phyloP scores from a whole-genome alignment of 2,329 filamentous ascomycete genomes.

The Lithohypha guttulata region DNA sequence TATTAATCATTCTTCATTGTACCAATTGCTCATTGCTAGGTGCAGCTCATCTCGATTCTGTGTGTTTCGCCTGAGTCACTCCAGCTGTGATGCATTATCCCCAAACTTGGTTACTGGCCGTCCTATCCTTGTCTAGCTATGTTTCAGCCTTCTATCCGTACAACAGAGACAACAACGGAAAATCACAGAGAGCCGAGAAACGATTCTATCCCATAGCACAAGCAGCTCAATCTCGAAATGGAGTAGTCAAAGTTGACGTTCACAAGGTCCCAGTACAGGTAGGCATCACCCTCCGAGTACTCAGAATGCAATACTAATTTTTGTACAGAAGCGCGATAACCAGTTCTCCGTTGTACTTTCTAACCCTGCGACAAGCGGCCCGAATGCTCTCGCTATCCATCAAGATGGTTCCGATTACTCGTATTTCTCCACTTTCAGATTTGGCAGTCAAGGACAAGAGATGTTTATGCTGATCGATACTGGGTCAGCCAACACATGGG shows the following conservation, averaged over 20 bases:
- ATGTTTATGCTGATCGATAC: slow-evolving; percentile 47
- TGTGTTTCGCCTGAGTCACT: too few species aligned
- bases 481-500: slow-evolving; percentile 61
- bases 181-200: slow-evolving; percentile 14
- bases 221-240: slow-evolving; percentile 15
- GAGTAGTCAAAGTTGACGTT: slow-evolving; percentile 28
- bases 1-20: too few species aligned
- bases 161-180: slow-evolving; percentile 20
- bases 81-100: slow-evolving; percentile 19
- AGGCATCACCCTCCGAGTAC: slow-evolving; percentile 15
- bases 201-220: slow-evolving; percentile 27
- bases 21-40: neutral
- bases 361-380: slow-evolving; percentile 29
- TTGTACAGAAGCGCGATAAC: slow-evolving; percentile 34
- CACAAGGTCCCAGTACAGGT: slow-evolving; percentile 23
- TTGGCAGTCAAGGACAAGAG: slow-evolving; percentile 40
- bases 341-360: slow-evolving; percentile 33
- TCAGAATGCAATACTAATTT: neutral
- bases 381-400: slow-evolving; percentile 41
- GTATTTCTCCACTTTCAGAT: slow-evolving; percentile 42
- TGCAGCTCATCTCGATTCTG: neutral
- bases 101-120: slow-evolving; percentile 17
- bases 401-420: slow-evolving; percentile 45
- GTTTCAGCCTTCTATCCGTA: slow-evolving; percentile 36
- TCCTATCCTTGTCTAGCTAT: slow-evolving; percentile 16